These are phyloP conservation scores for Pleoardoris graminearum DNA, from an alignment of 2,329 filamentous ascomycete genomes.

Conservation along the genomic window DNA sequence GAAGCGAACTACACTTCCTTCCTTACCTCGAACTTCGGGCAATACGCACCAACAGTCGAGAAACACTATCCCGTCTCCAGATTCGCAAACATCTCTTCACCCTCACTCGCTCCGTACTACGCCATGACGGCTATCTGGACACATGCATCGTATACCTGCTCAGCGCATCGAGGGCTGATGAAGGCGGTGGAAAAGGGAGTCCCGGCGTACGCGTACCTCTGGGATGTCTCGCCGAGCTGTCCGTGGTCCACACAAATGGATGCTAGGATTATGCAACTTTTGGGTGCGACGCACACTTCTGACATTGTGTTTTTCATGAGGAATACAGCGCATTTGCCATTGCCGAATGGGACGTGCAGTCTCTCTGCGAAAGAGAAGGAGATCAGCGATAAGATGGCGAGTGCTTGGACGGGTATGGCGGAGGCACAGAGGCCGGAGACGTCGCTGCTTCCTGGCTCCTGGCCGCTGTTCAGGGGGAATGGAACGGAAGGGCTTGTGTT, in stretches of 20 bases:
- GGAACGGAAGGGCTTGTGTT: background rate
- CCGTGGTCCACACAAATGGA: background rate
- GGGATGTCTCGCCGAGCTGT: background rate
- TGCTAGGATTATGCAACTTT: background rate
- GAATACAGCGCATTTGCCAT: background rate
- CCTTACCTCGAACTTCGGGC: background rate
- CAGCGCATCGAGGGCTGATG: background rate
- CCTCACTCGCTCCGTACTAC: background rate
- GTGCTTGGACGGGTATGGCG: background rate
- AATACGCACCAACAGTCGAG: background rate
- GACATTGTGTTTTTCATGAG: background rate
- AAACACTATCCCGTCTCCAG: background rate
- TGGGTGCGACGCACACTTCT: background rate
- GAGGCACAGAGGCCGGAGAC: background rate
- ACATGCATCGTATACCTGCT: conserved; percentile 1
- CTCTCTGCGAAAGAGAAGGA: background rate
- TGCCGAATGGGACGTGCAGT: background rate
- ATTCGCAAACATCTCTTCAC: background rate
- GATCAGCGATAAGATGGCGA: background rate
- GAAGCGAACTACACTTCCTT: background rate
- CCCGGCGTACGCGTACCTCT: background rate
- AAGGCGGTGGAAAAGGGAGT: background rate
- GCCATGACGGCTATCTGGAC: conserved; percentile 3
- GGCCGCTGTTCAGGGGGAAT: background rate
- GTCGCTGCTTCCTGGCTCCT: background rate